Evolutionary conservation across 768 basidiomycete genomes (phyloP), one percentile per base, ranked within the genome.

Genomic region (Lactifluus volemus): DNA sequence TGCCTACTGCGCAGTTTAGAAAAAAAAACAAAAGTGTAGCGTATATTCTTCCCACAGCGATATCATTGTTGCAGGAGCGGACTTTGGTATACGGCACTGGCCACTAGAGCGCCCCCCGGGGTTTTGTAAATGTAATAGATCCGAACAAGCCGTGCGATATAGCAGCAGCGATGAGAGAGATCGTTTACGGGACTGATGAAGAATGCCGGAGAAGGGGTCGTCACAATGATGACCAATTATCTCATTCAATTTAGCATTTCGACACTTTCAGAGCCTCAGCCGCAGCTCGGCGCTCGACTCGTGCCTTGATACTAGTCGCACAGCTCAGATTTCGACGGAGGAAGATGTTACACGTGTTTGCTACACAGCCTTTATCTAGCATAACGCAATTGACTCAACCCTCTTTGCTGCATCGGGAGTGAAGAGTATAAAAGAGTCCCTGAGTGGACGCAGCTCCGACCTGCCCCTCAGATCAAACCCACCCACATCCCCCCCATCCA

Each of bases 361-460:
- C 41, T 25, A 56, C 60, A 64, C 55, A 10, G 63, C 60, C 25
- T 15, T 47, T 34, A n/a, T 36, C 12, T 21, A 11, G 19, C 0
- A 52, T 21, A 21, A 48, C 10, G 6, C 8, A 34, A 48, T 61
- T 64, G 63, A 64, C 63, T 64, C 61, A 30, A 15, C 8, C n/a
- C 5, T 4, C 38, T 8, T 45, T 17, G 17, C 32, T 6, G 9
- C 14, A 14, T 29, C n/a, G 9, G 32, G 32, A 9, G n/a, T 19
- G 2, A 11, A 11, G 41, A 10, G 5, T 59, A 59, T 59, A 59
- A 45, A 52, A 21, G 49, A 19, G 29, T 0, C 15, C 12, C 4
- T 39, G 25, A 2, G 25, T 29, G 9, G 36, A 9, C 21, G 32
- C 17, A 19, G 38, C 38, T 57, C 53, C 44, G 54, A 36, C 45